Conservation (phyloP, 2,329 filamentous ascomycete species). For the Hymenoscyphus linearis region DNA sequence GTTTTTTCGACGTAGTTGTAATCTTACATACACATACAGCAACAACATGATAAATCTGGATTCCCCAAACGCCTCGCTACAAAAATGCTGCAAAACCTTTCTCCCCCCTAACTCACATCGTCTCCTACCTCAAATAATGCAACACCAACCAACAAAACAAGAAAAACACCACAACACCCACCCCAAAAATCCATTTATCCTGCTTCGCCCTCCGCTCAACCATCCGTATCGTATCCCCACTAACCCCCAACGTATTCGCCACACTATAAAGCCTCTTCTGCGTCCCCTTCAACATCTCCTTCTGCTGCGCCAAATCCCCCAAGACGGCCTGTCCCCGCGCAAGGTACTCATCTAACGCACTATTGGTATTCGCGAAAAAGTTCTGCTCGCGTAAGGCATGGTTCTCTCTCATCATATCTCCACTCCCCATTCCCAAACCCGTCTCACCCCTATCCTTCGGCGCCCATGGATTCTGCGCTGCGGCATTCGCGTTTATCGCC, state of each 20-base stretch:
- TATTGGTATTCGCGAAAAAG: slow-evolving; percentile 78
- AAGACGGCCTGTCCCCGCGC: slow-evolving; percentile 86
- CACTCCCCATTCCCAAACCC: slow-evolving; percentile 43
- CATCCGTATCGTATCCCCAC: slow-evolving; percentile 95
- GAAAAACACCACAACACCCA: slow-evolving; percentile 80
- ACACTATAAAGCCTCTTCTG: slow-evolving; percentile 88
- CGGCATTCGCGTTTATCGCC: slow-evolving; percentile 26
- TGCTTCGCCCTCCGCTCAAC: slow-evolving; percentile 86
- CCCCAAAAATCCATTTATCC: slow-evolving; percentile 98
- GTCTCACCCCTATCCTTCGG: slow-evolving; percentile 19
- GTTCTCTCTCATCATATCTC: slow-evolving; percentile 64
- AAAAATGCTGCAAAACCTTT: too few relatives aligned
- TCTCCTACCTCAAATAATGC: slow-evolving; percentile 72
- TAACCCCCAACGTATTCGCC: slow-evolving; percentile 88
- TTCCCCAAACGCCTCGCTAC: too few relatives aligned
- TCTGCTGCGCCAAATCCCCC: slow-evolving; percentile 80
- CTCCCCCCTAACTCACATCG: too few relatives aligned
- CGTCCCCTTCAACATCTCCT: slow-evolving; percentile 91
- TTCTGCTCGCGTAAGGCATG: slow-evolving; percentile 85
- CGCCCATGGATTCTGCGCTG: slow-evolving; percentile 29
- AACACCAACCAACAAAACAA: slow-evolving; percentile 87
- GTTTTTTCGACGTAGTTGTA: too few relatives aligned
- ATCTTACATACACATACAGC: too few relatives aligned
- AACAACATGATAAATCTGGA: too few relatives aligned
- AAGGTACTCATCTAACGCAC: slow-evolving; percentile 88